These are phyloP conservation scores for Leccinum variicolor DNA, from an alignment of 768 basidiomycete species.

Conservation along the genomic window DNA sequence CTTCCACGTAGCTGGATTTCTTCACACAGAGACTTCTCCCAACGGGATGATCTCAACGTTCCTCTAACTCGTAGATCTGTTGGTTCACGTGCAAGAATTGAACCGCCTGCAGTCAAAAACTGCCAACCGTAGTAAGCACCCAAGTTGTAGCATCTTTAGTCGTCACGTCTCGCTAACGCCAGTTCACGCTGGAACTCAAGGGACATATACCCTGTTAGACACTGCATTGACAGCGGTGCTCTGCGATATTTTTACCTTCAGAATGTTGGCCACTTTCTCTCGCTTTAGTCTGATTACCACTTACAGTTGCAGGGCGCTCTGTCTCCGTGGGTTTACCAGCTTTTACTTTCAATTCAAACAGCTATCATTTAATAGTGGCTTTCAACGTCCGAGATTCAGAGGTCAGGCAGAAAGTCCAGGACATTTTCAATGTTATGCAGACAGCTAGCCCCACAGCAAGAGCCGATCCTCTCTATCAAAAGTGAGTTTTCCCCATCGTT, in stretches of 20 bases:
- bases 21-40: slow-evolving; percentile 11
- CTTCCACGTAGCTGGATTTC: slow-evolving; percentile 57
- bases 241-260: slow-evolving; percentile 40
- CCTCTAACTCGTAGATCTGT: slow-evolving; percentile 38
- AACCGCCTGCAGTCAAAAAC: slow-evolving; percentile 29
- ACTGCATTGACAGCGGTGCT: slow-evolving; percentile 14
- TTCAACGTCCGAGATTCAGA: slow-evolving; percentile 24
- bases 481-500: neutral
- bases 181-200: neutral
- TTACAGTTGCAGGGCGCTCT: slow-evolving; percentile 46
- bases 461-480: slow-evolving; percentile 9
- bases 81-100: slow-evolving; percentile 20
- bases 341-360: neutral
- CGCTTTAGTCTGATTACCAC: neutral
- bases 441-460: neutral
- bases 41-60: slow-evolving; percentile 20
- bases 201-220: slow-evolving; percentile 5
- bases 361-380: slow-evolving; percentile 3
- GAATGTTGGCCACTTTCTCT: slow-evolving; percentile 41
- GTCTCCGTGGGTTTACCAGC: slow-evolving; percentile 39
- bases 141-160: neutral
- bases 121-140: slow-evolving; percentile 22
- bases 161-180: neutral
- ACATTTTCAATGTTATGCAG: slow-evolving; percentile 10
- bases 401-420: slow-evolving; percentile 2